phyloP scores from a whole-genome alignment of 305 asterid species.

The Coffea humblotiana region DNA sequence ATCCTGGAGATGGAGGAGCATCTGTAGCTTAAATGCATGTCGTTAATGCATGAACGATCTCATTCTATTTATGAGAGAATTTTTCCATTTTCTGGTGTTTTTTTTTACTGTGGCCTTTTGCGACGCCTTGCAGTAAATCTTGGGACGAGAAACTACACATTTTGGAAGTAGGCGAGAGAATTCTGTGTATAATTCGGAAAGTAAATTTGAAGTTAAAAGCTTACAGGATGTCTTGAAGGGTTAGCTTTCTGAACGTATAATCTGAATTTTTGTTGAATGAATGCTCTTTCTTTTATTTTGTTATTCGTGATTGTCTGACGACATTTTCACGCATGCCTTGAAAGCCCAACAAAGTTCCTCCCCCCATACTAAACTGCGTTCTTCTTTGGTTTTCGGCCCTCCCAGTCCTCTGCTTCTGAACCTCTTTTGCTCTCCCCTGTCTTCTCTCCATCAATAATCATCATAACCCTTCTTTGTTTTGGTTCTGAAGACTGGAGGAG shows the following conservation, averaged over 20 bases:
- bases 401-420: not conserved
- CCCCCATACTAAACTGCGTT: not conserved
- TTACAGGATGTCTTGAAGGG: not conserved
- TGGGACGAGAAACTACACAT: not conserved
- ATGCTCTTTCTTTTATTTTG: not conserved
- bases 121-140: not conserved
- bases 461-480: not conserved
- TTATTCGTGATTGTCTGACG: not conserved
- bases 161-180: constrained; percentile 12
- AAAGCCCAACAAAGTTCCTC: not conserved
- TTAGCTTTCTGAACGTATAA: not conserved
- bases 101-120: not conserved
- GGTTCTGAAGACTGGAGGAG: not conserved
- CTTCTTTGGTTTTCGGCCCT: not conserved
- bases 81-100: not conserved
- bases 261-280: not conserved
- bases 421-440: not conserved
- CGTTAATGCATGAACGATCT: not conserved
- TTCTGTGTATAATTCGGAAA: constrained; percentile 10
- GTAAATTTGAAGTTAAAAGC: not conserved
- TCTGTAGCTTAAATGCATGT: not conserved
- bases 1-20: constrained; percentile 31
- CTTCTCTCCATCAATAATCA: not conserved
- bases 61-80: not conserved
- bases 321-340: not conserved